These are phyloP conservation scores for Jaapia argillacea DNA, from an alignment of 768 basidiomycete species.

Conservation along the genomic window DNA sequence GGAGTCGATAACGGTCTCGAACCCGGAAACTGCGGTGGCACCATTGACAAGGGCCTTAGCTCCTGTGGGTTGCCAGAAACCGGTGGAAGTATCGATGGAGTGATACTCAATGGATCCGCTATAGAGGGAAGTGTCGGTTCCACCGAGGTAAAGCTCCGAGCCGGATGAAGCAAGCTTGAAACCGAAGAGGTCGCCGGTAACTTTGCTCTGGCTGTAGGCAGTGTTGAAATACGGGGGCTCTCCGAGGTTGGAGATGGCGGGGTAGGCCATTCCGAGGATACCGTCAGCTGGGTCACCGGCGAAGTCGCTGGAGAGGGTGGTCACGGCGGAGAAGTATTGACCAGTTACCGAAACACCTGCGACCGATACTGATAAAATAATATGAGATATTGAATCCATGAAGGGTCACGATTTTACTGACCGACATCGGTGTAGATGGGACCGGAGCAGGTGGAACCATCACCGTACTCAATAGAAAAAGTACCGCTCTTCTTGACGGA, in stretches of 20 bases:
- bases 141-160: conserved; percentile 25
- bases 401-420: too few relatives aligned
- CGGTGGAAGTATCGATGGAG: conserved; percentile 11
- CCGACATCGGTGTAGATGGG: conserved; percentile 20
- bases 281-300: conserved; percentile 8
- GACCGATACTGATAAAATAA: too few relatives aligned
- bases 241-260: conserved; percentile 11
- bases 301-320: conserved; percentile 9
- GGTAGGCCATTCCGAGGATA: conserved; percentile 17
- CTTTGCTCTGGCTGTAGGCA: conserved; percentile 10
- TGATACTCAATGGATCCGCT: conserved; percentile 21
- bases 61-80: conserved; percentile 16
- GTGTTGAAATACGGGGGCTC: conserved; percentile 16
- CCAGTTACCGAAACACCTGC: conserved; percentile 10
- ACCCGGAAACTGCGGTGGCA: conserved; percentile 4
- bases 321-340: conserved; percentile 14
- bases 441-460: conserved; percentile 20
- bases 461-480: conserved; percentile 23
- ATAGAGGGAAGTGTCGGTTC: conserved; percentile 20
- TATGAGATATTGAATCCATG: too few relatives aligned
- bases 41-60: conserved; percentile 8
- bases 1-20: conserved; percentile 14
- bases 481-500: conserved; percentile 7
- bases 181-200: conserved; percentile 12
- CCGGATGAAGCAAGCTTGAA: conserved; percentile 18